Base-by-base conservation (phyloP, 306 rosid species). In the Alnus rubra region DNA sequence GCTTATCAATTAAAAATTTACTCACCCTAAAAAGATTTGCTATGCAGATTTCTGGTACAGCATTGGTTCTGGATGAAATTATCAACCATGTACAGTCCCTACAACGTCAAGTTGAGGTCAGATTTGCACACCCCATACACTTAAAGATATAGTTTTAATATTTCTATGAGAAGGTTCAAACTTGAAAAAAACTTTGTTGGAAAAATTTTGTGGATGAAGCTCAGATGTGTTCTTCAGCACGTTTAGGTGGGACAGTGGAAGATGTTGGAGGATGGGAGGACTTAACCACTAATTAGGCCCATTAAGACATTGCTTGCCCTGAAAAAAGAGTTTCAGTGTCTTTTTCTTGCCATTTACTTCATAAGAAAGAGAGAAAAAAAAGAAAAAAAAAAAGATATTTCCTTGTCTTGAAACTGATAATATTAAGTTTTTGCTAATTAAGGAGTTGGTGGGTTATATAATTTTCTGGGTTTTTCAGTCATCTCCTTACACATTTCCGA, bases 61-160 rank as follows among this genome's bases (percentile, higher is more conserved):
- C 98, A 44, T 76, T 88, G 82, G 98, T 95, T 82, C 89, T 95
- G 83, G 98, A 95, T 83, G 96, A 95, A 86, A 95, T 91, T 83
- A 95, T 95, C 92, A 92, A 87, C 86, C 98, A 95, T 47, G 98
- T 95, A 49, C 98, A 95, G 69, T 95, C 92, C 71, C 85, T 95
- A 44, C 98, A 95, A 84, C 88, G 75, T 62, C 96, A 95, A 91
- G 98, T 95, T 79, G 98, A 95, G 98, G 98, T 95, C 75, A 87
- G 95, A 81, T 67, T 84, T 76, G 81, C 81, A 69, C 76, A 76
- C 83, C 81, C 63, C 74, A 59, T 64, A 18, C 62, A 62, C 62
- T 69, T 50, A 63, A 80, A 33, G 60, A 59, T 78, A 54, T 87
- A 60, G 70, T 78, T 74, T 87, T 82, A n/a, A 75, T 30, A 75